Percentiles rank a stretch among this genome's conserved stretches.
Conservation (phyloP, 306 rosid species). For the apple (Malus domestica) region DNA sequence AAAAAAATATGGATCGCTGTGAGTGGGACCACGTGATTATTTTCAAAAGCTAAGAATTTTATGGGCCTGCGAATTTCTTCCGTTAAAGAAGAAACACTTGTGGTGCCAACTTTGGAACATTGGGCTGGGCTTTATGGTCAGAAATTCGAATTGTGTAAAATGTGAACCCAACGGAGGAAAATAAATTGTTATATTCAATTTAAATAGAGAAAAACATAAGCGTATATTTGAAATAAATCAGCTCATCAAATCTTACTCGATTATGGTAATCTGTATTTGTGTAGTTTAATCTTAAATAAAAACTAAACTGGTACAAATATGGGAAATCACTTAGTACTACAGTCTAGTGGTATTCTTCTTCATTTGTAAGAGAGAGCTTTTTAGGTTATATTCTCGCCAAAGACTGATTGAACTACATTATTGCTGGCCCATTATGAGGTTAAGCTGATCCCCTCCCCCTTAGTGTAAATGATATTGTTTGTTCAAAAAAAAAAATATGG, state of each 20-base stretch:
- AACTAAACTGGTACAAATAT: neutral
- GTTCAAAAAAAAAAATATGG: too few relatives aligned
- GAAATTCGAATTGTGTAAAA: neutral
- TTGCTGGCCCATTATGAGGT: too few relatives aligned
- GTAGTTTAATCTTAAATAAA: neutral
- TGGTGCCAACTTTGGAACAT: neutral
- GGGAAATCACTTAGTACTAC: neutral
- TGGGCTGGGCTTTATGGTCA: neutral
- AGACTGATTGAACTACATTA: too few relatives aligned
- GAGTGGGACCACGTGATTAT: neutral
- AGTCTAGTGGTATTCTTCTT: too few relatives aligned
- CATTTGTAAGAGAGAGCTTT: too few relatives aligned
- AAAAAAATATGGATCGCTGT: neutral
- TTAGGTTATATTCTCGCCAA: too few relatives aligned
- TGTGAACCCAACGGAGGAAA: neutral
- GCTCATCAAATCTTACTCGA: too few relatives aligned
- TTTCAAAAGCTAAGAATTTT: neutral
- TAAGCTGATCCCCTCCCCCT: rapidly evolving
- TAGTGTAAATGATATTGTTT: too few relatives aligned
- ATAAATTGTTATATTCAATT: neutral
- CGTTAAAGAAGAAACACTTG: neutral
- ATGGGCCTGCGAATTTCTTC: neutral
- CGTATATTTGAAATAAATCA: neutral
- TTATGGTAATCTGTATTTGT: neutral
- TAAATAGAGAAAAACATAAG: neutral